Percentiles rank a stretch among this genome's conserved stretches.
Evolutionary conservation across 495 filamentous ascomycete species (phyloP).

Genomic region (Hypoxylon intermedium): DNA sequence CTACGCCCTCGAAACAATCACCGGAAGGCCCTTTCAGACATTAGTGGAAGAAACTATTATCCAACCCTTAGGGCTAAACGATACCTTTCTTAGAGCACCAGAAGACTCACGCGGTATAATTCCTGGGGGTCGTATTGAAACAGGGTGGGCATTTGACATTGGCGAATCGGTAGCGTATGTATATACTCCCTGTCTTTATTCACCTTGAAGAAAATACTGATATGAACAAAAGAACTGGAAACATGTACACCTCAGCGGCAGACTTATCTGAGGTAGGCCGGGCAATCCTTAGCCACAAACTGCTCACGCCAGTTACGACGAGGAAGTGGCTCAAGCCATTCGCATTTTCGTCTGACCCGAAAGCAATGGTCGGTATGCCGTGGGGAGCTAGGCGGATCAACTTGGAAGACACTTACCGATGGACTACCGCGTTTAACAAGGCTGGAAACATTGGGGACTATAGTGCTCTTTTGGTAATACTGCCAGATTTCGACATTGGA

Average conservation of each 20-base stretch:
- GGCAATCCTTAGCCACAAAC: constrained; percentile 59
- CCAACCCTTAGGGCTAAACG: constrained; percentile 53
- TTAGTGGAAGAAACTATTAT: constrained; percentile 52
- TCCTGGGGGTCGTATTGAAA: constrained; percentile 40
- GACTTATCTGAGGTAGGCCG: constrained; percentile 61
- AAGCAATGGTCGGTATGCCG: constrained; percentile 59
- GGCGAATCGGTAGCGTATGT: constrained; percentile 49
- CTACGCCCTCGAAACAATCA: constrained; percentile 51
- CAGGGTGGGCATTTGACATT: constrained; percentile 47
- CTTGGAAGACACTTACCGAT: constrained; percentile 45
- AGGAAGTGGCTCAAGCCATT: constrained; percentile 65
- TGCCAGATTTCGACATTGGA: constrained; percentile 63
- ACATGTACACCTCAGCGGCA: constrained; percentile 60
- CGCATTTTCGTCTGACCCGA: constrained; percentile 56
- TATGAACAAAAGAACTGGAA: constrained; percentile 54
- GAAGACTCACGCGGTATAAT: constrained; percentile 45
- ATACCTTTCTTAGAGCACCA: constrained; percentile 47
- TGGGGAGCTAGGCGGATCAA: constrained; percentile 62
- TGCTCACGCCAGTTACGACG: constrained; percentile 57
- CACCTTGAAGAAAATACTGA: constrained; percentile 12
- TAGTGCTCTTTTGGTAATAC: constrained; percentile 55
- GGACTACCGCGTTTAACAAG: constrained; percentile 61
- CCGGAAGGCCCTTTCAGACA: constrained; percentile 44
- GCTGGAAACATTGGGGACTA: constrained; percentile 59
- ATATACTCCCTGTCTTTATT: too few species aligned